Conservation (phyloP, 1,284 basidiomycete species). For the Ustilago tritici region DNA sequence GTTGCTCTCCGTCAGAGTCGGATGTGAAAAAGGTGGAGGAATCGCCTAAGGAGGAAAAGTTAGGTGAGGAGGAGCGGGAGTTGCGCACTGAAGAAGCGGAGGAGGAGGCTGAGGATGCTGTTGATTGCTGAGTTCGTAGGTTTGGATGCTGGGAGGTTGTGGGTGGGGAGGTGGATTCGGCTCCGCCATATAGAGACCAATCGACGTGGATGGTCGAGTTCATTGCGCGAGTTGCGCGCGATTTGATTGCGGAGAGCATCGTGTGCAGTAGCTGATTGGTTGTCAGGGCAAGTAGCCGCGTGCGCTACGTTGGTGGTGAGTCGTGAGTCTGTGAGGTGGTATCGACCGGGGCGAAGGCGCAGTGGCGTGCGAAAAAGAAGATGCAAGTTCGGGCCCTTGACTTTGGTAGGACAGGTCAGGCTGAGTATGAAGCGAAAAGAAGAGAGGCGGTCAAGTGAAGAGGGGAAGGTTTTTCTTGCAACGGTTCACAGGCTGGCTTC, state of each 20-base stretch:
- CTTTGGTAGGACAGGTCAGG: too few species aligned
- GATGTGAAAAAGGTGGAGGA: conserved; percentile 37
- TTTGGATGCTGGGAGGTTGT: conserved; percentile 12
- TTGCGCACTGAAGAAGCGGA: conserved; percentile 25
- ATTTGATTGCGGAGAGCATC: conserved; percentile 24
- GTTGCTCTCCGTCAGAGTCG: conserved; percentile 12
- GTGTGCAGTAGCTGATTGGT: background rate
- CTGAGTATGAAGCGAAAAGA: too few species aligned
- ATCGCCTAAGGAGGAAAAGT: conserved; percentile 19
- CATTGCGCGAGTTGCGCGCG: conserved; percentile 27
- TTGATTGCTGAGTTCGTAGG: conserved; percentile 5
- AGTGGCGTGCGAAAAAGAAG: too few species aligned
- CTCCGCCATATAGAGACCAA: conserved; percentile 68
- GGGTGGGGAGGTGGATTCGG: conserved; percentile 47
- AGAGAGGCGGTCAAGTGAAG: too few species aligned
- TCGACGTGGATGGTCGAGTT: conserved; percentile 62
- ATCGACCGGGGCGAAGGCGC: too few species aligned
- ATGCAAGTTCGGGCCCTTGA: too few species aligned
- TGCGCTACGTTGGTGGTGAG: background rate
- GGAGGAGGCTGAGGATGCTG: conserved; percentile 9
- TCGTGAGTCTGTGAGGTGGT: too few species aligned
- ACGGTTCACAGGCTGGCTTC: too few species aligned
- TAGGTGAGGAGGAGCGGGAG: conserved; percentile 31
- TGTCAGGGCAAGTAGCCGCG: background rate
- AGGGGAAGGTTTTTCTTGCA: too few species aligned